Base-by-base conservation (phyloP, 768 basidiomycete species). In the Naganishia randhawae region DNA sequence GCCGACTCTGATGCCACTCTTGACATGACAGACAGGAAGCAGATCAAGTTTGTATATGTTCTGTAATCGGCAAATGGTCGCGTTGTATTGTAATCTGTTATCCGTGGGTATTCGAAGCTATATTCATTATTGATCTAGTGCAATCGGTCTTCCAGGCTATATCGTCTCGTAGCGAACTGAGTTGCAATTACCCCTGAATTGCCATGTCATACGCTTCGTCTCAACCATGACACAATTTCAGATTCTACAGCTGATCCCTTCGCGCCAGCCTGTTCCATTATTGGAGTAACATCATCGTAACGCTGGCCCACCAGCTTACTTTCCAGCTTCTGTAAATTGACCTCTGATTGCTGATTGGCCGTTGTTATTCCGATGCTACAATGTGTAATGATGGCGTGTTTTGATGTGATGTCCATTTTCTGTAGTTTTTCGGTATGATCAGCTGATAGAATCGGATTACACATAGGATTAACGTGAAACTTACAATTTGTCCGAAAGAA, bases 401-500 rank as follows among this genome's bases (percentile, higher is more conserved):
- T 75, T 14, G 76, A 69, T 0, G 72, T 69, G 7, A 79, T 63
- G 11, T 68, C 25, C 14, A 61, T 17, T 22, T 32, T 41, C 66
- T 67, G 17, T 64, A 39, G 17, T 6, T 7, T 48, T n/a, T 11
- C 3, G 25, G 7, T n/a, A 3, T 48, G 3, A 22, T 48, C 19
- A 48, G 45, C 45, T 48, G 19, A 3, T n/a, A 48, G 45, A 22
- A n/a, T 22, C 45, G 6, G 19, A 27, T 39, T 3, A 35, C 13
- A 39, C 19, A 17, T n/a, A 35, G 3, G 22, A 13, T 19, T 11
- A 22, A 11, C 48, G 22, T 8, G 17, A 27, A 8, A 80, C 83
- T 73, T 71, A 84, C 85, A 27, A 83, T 65, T 6, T 73, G 63
- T 11, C 82, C 83, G 77, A 83, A 83, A 16, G 73, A 52, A 51